Percentiles rank a stretch among this genome's conserved stretches.
phyloP scores from a whole-genome alignment of 2,329 filamentous ascomycete species.

The Saccharata proteae region DNA sequence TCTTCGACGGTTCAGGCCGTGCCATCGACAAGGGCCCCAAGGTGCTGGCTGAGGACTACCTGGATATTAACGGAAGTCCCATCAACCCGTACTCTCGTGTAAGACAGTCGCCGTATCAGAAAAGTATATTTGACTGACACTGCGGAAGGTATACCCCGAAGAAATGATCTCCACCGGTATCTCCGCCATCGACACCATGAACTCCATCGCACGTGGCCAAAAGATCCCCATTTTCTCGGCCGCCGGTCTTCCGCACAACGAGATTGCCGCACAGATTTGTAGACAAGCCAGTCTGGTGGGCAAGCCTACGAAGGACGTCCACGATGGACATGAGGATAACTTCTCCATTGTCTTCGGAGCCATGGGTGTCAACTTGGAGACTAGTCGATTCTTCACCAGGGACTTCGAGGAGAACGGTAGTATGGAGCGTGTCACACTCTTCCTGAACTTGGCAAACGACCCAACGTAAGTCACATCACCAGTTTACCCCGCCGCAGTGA shows the following conservation, averaged over 20 bases:
- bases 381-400: conserved; percentile 92
- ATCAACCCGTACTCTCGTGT: conserved; percentile 98
- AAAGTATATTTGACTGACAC: conserved; percentile 12
- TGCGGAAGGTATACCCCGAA: conserved; percentile 77
- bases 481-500: conserved; percentile 3
- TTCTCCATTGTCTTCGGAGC: conserved; percentile 99
- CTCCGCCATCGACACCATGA: conserved; percentile 96
- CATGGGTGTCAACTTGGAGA: conserved; percentile 99
- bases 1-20: conserved; percentile 95
- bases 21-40: conserved; percentile 99
- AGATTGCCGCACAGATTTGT: conserved; percentile 98
- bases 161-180: conserved; percentile 99
- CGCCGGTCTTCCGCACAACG: conserved; percentile 95
- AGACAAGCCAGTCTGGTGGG: conserved; percentile 89
- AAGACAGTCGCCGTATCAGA: conserved; percentile 26
- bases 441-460: conserved; percentile 98
- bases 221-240: conserved; percentile 99
- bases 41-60: conserved; percentile 92
- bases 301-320: conserved; percentile 88
- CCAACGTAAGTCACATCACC: conserved; percentile 60
- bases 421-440: conserved; percentile 91
- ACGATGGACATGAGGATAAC: conserved; percentile 96
- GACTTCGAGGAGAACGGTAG: conserved; percentile 99
- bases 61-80: conserved; percentile 97
- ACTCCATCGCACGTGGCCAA: conserved; percentile 84